Percentiles rank a stretch among this genome's conserved stretches.
Conservation (phyloP, 2,329 filamentous ascomycete species). For the Arthrobotrys pseudoclavata region DNA sequence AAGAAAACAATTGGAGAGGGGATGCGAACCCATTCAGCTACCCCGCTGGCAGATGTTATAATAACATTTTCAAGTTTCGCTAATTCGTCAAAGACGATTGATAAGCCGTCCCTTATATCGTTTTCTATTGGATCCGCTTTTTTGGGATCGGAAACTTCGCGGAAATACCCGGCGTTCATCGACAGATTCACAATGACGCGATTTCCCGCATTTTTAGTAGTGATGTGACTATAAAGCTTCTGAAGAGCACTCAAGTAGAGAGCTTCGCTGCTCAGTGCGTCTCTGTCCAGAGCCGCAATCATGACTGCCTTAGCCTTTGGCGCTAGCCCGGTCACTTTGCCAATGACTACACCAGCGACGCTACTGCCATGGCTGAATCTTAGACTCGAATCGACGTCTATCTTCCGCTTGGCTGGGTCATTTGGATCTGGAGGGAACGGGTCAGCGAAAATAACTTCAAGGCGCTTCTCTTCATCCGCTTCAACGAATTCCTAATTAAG, state of each 20-base stretch:
- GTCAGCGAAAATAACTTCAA: constrained; percentile 15
- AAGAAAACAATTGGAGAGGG: background rate
- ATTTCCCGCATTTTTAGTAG: background rate
- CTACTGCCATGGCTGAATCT: constrained; percentile 50
- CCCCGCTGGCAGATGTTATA: constrained; percentile 24
- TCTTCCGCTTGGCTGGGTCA: background rate
- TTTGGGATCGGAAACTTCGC: too few relatives aligned
- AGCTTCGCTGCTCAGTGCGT: constrained; percentile 12
- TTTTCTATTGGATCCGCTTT: background rate
- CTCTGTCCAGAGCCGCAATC: constrained; percentile 33
- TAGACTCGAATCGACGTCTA: constrained; percentile 30
- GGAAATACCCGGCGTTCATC: constrained; percentile 40
- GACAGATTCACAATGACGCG: constrained; percentile 38
- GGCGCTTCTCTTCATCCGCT: background rate
- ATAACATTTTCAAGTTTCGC: constrained; percentile 24
- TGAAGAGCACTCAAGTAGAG: constrained; percentile 28
- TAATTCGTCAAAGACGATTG: constrained; percentile 16
- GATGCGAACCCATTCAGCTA: constrained; percentile 45
- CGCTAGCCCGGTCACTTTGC: constrained; percentile 37
- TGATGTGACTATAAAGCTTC: constrained; percentile 30
- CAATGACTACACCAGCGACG: constrained; percentile 39
- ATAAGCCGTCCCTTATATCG: background rate
- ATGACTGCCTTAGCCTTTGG: constrained; percentile 17
- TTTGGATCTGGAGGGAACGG: constrained; percentile 12
- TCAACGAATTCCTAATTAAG: constrained; percentile 35